Evolutionary conservation across 2,329 filamentous ascomycete genomes (phyloP), one percentile per base, ranked within the genome.

Genomic region (Alternaria dauci): DNA sequence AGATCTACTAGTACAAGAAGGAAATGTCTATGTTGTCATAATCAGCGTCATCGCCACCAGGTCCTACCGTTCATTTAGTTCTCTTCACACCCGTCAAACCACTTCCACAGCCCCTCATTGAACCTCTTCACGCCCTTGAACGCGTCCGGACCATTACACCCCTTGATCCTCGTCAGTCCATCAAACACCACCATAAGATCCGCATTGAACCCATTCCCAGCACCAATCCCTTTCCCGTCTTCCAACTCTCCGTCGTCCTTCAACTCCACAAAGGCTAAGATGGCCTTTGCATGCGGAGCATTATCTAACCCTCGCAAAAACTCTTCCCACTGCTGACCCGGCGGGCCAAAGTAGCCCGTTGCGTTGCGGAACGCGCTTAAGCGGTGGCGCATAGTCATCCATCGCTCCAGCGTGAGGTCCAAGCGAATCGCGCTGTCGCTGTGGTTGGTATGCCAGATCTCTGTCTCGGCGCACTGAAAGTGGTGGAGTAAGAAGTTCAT

Each of bases 131-230:
- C 28, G 1, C 43, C 52, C 25, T 39, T 36, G 39, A 67, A 67
- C 9, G 61, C 62, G 25, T 63, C 59, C 2, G 51, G 39, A 2
- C 62, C 65, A 43, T 59, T 61, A 44, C 59, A 65, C 4, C 59
- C 59, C 25, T 57, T 28, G 4, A 65, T 25, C 9, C 32, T 53
- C 3, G 64, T 67, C 41, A 67, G 32, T 1, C 50, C n/a, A 51
- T 67, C 55, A 58, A 67, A 67, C n/a, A 63, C 18, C n/a, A 36
- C 59, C 52, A 43, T 56, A 25, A 67, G 55, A 36, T 63, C 54
- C 6, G 52, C 46, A 34, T 65, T 39, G 23, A 65, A 65, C 2
- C 43, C 38, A 14, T 32, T 28, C 8, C 16, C n/a, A 16, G 41
- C 46, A 43, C 18, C 4, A 36, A 32, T 12, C 20, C 47, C 26